These are phyloP conservation scores for Saprolegnia diclina DNA, from an alignment of 352 stramenopile genomes.

Conservation along the genomic window DNA sequence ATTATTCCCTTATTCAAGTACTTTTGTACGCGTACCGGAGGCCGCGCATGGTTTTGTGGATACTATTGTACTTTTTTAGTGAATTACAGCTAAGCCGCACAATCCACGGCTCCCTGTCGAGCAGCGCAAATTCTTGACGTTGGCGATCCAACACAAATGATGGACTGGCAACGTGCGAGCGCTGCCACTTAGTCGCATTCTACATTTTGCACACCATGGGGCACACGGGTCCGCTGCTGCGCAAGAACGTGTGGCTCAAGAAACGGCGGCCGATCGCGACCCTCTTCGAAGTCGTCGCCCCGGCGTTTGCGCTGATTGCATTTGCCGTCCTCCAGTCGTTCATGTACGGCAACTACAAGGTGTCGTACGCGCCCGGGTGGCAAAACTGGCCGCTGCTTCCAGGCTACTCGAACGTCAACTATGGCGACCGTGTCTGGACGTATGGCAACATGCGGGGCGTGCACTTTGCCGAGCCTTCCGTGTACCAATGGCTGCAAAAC, in stretches of 20 bases:
- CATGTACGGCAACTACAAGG: neutral
- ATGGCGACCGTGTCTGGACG: no score
- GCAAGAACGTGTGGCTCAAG: neutral
- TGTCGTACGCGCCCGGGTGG: neutral
- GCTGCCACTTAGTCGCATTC: no score
- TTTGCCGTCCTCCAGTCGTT: neutral
- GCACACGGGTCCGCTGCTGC: neutral
- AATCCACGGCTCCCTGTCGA: constrained; percentile 59
- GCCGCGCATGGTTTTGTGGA: no score
- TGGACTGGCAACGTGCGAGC: no score
- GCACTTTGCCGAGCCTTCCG: no score
- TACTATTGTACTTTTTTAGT: constrained; percentile 64
- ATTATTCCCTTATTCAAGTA: no score
- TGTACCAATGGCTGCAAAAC: no score
- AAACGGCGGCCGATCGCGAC: neutral
- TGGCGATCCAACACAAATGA: no score
- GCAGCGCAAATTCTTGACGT: constrained; percentile 38
- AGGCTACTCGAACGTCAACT: neutral
- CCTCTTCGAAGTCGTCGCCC: neutral
- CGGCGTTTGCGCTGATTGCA: neutral
- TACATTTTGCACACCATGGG: no score
- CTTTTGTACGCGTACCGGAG: no score
- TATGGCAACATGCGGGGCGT: no score
- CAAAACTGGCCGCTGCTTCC: neutral
- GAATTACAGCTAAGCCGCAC: constrained; percentile 72